Conservation (phyloP, 495 filamentous ascomycete genomes). For the Lophiostoma macrostomum region DNA sequence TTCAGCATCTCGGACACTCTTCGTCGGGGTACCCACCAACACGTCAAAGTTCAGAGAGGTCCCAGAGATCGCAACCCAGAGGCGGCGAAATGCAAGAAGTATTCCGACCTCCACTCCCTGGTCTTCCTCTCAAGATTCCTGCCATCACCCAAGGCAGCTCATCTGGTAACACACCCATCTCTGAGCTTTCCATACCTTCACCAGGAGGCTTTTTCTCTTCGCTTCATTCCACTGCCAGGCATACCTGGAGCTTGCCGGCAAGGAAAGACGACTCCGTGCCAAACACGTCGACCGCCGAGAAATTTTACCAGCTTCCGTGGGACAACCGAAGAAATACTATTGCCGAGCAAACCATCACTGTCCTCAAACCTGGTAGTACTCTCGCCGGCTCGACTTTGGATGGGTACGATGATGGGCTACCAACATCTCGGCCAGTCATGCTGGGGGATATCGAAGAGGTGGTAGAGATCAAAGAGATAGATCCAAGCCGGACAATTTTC, state of each 20-base stretch:
- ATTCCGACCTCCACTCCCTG: constrained; percentile 27
- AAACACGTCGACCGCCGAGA: constrained; percentile 49
- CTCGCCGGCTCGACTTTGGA: constrained; percentile 31
- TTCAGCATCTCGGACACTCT: constrained; percentile 76
- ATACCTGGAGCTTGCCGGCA: constrained; percentile 67
- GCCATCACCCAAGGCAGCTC: constrained; percentile 42
- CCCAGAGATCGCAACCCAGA: constrained; percentile 49
- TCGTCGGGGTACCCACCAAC: constrained; percentile 54
- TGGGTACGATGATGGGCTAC: constrained; percentile 53
- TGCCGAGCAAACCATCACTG: constrained; percentile 46
- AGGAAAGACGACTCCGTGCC: constrained; percentile 37
- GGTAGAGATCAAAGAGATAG: constrained; percentile 41
- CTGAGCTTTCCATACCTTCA: constrained; percentile 67
- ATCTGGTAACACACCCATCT: constrained; percentile 52
- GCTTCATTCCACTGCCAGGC: constrained; percentile 64
- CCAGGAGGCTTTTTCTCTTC: constrained; percentile 89
- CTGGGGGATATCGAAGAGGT: constrained; percentile 14
- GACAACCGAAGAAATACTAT: constrained; percentile 34
- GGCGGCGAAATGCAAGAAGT: constrained; percentile 45
- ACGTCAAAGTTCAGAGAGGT: constrained; percentile 45
- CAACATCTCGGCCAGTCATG: constrained; percentile 52
- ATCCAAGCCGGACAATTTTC: constrained; percentile 46
- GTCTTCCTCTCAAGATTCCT: constrained; percentile 30
- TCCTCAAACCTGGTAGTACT: too few relatives aligned
- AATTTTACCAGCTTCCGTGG: constrained; percentile 83